Percentiles rank a stretch among this genome's conserved stretches.
Evolutionary conservation across 2,329 filamentous ascomycete genomes (phyloP).

Genomic region (Sphaerulina populicola): DNA sequence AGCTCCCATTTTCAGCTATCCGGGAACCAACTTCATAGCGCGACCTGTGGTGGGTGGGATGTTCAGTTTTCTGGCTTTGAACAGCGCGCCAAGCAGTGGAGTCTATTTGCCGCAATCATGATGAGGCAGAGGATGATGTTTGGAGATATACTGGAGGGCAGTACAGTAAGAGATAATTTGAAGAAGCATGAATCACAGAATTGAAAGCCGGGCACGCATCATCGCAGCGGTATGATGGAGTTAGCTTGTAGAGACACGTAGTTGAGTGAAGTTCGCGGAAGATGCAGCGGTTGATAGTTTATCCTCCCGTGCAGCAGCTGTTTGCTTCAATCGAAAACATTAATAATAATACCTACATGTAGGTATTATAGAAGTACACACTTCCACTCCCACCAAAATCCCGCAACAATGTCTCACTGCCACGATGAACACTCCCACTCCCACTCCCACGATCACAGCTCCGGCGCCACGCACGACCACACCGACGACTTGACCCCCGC

Average conservation of each 20-base stretch:
- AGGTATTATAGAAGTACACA: not conserved
- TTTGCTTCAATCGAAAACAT: not conserved
- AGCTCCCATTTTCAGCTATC: slow-evolving; percentile 15
- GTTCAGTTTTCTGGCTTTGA: slow-evolving; percentile 42
- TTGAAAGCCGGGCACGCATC: too few species aligned
- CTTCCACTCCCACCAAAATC: not conserved
- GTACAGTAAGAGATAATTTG: too few species aligned
- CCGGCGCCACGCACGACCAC: slow-evolving; percentile 66
- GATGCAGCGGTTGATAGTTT: too few species aligned
- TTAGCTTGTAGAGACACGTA: not conserved
- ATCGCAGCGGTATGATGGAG: not conserved
- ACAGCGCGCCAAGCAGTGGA: slow-evolving; percentile 25
- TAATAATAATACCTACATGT: too few species aligned
- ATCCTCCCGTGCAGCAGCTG: not conserved
- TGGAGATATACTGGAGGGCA: not conserved
- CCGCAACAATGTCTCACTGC: slow-evolving; percentile 37
- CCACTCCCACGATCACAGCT: slow-evolving; percentile 44
- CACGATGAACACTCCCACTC: slow-evolving; percentile 41
- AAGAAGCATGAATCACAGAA: too few species aligned
- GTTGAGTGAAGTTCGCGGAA: too few species aligned
- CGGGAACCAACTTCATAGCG: slow-evolving; percentile 37
- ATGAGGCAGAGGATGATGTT: not conserved
- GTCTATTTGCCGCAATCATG: not conserved
- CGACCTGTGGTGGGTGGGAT: slow-evolving; percentile 47
- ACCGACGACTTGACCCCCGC: slow-evolving; percentile 87